These are phyloP conservation scores for Chaetomium cochliodes DNA, from an alignment of 495 filamentous ascomycete species.

Conservation along the genomic window DNA sequence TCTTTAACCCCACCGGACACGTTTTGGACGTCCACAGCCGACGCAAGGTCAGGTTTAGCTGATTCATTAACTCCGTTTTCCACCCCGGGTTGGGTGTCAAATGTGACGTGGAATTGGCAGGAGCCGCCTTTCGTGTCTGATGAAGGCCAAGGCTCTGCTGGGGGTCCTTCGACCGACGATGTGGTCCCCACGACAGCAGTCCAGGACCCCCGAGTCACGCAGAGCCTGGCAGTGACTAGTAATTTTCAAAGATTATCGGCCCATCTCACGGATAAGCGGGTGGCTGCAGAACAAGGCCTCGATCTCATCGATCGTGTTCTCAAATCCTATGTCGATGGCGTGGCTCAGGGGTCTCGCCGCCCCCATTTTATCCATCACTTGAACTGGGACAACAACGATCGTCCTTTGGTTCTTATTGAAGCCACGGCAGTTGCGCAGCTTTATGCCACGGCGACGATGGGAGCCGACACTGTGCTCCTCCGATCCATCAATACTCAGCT, in stretches of 20 bases:
- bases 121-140: background rate
- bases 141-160: background rate
- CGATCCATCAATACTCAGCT: slow-evolving; percentile 6
- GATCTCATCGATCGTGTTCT: slow-evolving; percentile 1
- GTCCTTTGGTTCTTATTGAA: background rate
- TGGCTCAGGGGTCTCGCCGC: background rate
- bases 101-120: background rate
- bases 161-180: background rate
- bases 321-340: background rate
- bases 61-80: background rate
- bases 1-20: background rate
- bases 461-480: background rate
- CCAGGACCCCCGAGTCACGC: too few relatives aligned
- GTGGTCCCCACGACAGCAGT: too few relatives aligned
- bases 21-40: background rate
- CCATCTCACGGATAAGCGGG: background rate
- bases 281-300: background rate
- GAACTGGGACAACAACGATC: background rate
- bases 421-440: background rate
- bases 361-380: background rate
- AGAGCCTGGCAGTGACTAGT: background rate
- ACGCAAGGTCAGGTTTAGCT: background rate
- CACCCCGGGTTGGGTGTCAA: background rate
- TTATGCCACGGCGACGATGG: background rate
- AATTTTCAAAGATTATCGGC: background rate